These are phyloP conservation scores for Pyricularia grisea DNA, from an alignment of 2,329 filamentous ascomycete species.

Conservation along the genomic window DNA sequence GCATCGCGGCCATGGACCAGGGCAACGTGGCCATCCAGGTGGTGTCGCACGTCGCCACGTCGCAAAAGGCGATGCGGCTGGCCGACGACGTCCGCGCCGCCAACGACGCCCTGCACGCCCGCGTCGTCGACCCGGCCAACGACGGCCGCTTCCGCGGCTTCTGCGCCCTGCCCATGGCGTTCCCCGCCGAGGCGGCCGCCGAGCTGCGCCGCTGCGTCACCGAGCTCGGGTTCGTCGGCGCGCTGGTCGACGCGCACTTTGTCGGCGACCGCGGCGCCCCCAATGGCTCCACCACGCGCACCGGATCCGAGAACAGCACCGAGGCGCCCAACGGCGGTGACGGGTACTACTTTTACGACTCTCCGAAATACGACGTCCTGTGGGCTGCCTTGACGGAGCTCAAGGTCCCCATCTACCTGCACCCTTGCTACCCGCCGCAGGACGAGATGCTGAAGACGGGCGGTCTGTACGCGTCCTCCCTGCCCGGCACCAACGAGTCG, in stretches of 20 bases:
- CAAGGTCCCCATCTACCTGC: constrained; percentile 32
- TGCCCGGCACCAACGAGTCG: constrained; percentile 2
- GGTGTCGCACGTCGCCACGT: neutral
- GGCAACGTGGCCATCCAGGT: neutral
- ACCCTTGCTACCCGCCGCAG: constrained; percentile 25
- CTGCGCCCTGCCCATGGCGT: constrained; percentile 20
- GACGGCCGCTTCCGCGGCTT: constrained; percentile 14
- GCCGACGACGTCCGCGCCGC: constrained; percentile 1
- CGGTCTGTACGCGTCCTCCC: constrained; percentile 19
- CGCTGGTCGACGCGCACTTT: constrained; percentile 33
- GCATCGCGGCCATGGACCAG: constrained; percentile 1
- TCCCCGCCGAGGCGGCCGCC: constrained; percentile 26
- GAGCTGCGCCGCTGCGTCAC: constrained; percentile 30
- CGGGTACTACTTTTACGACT: constrained; percentile 35
- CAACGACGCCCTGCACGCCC: neutral
- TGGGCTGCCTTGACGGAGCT: constrained; percentile 27
- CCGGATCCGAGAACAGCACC: neutral
- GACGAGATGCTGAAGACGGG: constrained; percentile 15
- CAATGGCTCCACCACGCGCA: neutral
- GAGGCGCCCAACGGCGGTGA: neutral
- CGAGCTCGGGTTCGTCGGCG: constrained; percentile 35
- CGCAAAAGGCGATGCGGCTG: neutral
- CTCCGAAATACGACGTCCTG: constrained; percentile 29
- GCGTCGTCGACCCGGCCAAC: neutral
- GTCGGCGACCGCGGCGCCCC: constrained; percentile 4